phyloP scores from a whole-genome alignment of 1,284 basidiomycete genomes.

The Phylloporus sp. region DNA sequence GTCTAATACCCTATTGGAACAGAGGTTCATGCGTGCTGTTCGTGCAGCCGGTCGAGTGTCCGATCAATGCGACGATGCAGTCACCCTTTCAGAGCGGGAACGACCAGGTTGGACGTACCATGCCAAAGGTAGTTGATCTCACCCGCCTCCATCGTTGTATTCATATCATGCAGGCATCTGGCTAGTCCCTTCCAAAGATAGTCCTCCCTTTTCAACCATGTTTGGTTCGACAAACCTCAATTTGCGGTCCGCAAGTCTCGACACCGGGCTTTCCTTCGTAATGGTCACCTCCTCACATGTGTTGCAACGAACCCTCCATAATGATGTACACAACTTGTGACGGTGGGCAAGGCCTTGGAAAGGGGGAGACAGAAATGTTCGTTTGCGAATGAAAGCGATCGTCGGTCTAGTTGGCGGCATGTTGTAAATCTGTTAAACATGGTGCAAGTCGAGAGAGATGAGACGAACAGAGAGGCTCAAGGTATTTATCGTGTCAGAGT shows the following conservation, averaged over 20 bases:
- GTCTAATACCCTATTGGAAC: slow-evolving; percentile 90
- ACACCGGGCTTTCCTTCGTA: slow-evolving; percentile 92
- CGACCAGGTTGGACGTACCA: slow-evolving; percentile 97
- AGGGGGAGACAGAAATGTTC: slow-evolving; percentile 69
- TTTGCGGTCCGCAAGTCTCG: slow-evolving; percentile 87
- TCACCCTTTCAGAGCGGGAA: slow-evolving; percentile 88
- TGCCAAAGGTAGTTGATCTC: slow-evolving; percentile 78
- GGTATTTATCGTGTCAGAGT: no score
- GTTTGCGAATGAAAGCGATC: slow-evolving; percentile 69
- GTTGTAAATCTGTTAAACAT: slow-evolving; percentile 42
- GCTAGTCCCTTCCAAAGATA: slow-evolving; percentile 64
- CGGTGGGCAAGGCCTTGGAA: slow-evolving; percentile 56
- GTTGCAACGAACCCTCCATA: slow-evolving; percentile 44
- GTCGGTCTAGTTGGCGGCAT: slow-evolving; percentile 71
- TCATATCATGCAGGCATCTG: slow-evolving; percentile 69
- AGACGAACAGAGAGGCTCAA: no score
- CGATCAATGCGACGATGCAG: slow-evolving; percentile 45
- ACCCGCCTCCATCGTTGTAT: slow-evolving; percentile 4
- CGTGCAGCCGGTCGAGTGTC: slow-evolving; percentile 54
- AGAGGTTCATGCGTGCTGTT: slow-evolving; percentile 80
- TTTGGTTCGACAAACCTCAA: slow-evolving; percentile 98
- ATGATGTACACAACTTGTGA: slow-evolving; percentile 52
- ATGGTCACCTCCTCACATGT: slow-evolving; percentile 67
- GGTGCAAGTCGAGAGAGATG: no score
- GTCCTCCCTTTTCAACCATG: slow-evolving; percentile 76